Percentiles rank a stretch among this genome's conserved stretches.
phyloP scores from a whole-genome alignment of 805 yeast species.

The Wickerhamiella domercqiae region DNA sequence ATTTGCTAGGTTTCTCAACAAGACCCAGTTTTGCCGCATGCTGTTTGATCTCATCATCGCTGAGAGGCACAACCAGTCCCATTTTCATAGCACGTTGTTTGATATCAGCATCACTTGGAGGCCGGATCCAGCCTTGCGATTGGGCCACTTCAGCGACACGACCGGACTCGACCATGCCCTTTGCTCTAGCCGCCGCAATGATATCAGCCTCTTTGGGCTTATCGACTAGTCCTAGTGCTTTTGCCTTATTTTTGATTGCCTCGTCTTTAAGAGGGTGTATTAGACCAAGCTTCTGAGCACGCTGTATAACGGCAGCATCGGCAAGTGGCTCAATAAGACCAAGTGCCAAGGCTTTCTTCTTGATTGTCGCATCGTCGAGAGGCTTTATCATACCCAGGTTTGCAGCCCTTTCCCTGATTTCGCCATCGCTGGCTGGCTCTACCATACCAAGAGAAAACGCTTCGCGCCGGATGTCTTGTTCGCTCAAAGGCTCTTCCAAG shows the following conservation, averaged over 20 bases:
- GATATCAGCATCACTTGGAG: conserved; percentile 3
- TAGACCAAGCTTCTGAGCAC: conserved; percentile 16
- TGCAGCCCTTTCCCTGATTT: conserved; percentile 5
- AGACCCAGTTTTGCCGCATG: conserved; percentile 16
- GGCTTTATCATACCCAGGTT: conserved; percentile 15
- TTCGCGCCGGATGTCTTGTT: conserved; percentile 29
- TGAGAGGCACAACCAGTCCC: conserved; percentile 36
- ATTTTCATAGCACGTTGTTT: conserved; percentile 29
- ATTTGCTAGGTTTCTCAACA: conserved; percentile 5
- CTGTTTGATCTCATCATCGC: conserved; percentile 3
- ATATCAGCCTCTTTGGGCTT: conserved; percentile 14
- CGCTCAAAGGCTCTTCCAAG: conserved; percentile 23
- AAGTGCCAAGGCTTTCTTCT: conserved; percentile 5
- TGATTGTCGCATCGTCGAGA: conserved; percentile 4
- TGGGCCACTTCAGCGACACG: conserved; percentile 31
- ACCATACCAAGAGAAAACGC: conserved; percentile 18
- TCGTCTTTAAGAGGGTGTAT: conserved; percentile 3
- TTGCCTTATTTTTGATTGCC: conserved; percentile 30
- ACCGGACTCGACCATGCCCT: conserved; percentile 20
- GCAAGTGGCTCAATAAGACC: conserved; percentile 14
- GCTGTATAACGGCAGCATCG: conserved; percentile 6
- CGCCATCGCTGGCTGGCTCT: conserved; percentile 21
- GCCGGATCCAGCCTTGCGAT: conserved; percentile 12
- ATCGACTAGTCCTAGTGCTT: conserved; percentile 52
- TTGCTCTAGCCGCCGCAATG: conserved; percentile 27